These are phyloP conservation scores for Xylaria multiplex DNA, from an alignment of 2,329 filamentous ascomycete species.

Conservation along the genomic window DNA sequence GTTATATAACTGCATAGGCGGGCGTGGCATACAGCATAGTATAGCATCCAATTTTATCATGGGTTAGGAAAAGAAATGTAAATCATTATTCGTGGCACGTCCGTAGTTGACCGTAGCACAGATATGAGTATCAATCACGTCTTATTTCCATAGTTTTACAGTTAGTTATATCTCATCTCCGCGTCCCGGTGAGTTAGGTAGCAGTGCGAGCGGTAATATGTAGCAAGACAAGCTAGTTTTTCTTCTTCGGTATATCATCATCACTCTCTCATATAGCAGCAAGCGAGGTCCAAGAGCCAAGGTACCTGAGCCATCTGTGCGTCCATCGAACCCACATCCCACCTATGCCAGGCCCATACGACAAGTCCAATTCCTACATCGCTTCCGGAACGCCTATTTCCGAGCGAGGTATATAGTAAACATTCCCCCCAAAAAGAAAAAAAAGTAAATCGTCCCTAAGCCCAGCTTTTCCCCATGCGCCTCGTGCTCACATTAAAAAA, in stretches of 20 bases:
- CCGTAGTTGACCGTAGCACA: too few relatives aligned
- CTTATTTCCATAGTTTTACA: too few relatives aligned
- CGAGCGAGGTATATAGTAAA: not conserved
- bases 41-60: not conserved
- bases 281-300: not conserved
- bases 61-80: not conserved
- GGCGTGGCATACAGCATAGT: conserved; percentile 4
- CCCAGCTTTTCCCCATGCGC: conserved; percentile 19
- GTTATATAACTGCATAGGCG: not conserved
- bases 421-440: not conserved
- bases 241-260: too few relatives aligned
- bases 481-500: conserved; percentile 12
- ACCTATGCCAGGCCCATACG: not conserved
- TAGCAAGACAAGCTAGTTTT: too few relatives aligned
- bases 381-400: conserved; percentile 5
- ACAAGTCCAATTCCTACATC: not conserved
- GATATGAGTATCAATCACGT: too few relatives aligned
- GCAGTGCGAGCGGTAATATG: too few relatives aligned
- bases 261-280: too few relatives aligned
- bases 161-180: too few relatives aligned
- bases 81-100: not conserved
- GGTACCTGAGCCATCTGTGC: not conserved
- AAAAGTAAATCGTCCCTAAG: not conserved
- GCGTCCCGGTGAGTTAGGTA: too few relatives aligned
- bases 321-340: not conserved